Evolutionary conservation across 768 basidiomycete species (phyloP).

Genomic region (Boletus subcaerulescens): DNA sequence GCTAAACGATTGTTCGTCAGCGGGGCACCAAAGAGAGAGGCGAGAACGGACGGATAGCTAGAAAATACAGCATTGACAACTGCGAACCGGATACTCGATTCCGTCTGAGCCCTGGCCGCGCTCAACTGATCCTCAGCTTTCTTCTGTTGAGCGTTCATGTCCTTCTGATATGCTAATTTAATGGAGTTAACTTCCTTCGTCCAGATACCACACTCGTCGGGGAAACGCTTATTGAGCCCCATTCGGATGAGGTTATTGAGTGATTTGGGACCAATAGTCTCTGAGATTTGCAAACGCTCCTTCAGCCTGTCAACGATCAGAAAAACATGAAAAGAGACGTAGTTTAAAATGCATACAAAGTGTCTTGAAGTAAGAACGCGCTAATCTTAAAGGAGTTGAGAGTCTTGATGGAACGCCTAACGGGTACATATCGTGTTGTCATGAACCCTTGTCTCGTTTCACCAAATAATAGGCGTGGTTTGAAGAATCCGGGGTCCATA

Average conservation of each 20-base stretch:
- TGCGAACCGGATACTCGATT: slow-evolving; percentile 22
- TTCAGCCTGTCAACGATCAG: slow-evolving; percentile 17
- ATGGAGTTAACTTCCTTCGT: slow-evolving; percentile 12
- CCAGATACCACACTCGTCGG: slow-evolving; percentile 25
- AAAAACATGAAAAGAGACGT: not conserved
- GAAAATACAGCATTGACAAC: slow-evolving; percentile 28
- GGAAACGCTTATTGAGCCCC: slow-evolving; percentile 33
- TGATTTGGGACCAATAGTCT: slow-evolving; percentile 20
- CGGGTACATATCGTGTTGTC: slow-evolving; percentile 27
- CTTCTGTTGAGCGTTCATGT: slow-evolving; percentile 7
- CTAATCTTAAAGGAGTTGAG: slow-evolving; percentile 3
- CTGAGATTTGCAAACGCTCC: slow-evolving; percentile 27
- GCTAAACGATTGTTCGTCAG: slow-evolving; percentile 5
- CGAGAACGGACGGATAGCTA: slow-evolving; percentile 18
- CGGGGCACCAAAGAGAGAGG: not conserved
- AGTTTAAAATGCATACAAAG: slow-evolving; percentile 17
- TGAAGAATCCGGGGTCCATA: slow-evolving; percentile 20
- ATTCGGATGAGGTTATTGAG: slow-evolving; percentile 28
- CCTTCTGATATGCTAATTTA: not conserved
- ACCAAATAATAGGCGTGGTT: slow-evolving; percentile 37
- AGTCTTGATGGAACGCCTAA: slow-evolving; percentile 8
- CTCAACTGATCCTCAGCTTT: slow-evolving; percentile 10
- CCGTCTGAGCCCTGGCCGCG: slow-evolving; percentile 10
- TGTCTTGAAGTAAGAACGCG: slow-evolving; percentile 19
- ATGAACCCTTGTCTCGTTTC: slow-evolving; percentile 44